Evolutionary conservation across 2,329 filamentous ascomycete genomes (phyloP), one percentile per base, ranked within the genome.

Genomic region (Teratosphaeria nubilosa): DNA sequence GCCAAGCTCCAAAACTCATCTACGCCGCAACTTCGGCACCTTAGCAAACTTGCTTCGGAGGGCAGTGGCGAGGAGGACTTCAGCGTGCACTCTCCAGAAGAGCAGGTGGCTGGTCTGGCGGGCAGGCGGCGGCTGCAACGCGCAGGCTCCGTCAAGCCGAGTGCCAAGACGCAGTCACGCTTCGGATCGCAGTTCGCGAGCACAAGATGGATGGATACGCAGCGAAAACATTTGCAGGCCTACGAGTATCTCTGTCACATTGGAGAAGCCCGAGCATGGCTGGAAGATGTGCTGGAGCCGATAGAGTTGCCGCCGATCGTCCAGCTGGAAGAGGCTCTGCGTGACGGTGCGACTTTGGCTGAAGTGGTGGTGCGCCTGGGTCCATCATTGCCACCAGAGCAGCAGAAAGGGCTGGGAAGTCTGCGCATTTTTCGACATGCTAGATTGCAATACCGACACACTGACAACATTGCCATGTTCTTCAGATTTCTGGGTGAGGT

Each of bases 241-340:
- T 99, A 99, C 70, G 94, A 99, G 73, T 99, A 99, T 71, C 86
- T 99, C 41, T 99, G 94, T 71, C 94, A 99, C 70, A 97, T 99
- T 64, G 94, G 94, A 72, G 94, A 99, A 77, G 94, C 94, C 24
- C 97, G 97, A 72, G 92, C 97, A 74, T 99, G 94, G 94, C 96
- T 99, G 64, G 94, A 99, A 70, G 85, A 95, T 70, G 84, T 96
- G 60, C 90, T 94, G 58, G 66, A 70, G 31, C 84, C 92, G 62
- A 85, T 87, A 64, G 80, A 87, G 55, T 90, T 99, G 41, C 91
- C 94, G 3, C 88, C 92, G 0, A 96, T 97, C 66, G 88, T 99
- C 24, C 86, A 96, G 70, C 77, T 99, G 1, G 94, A 99, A 70
- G 91, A 99, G 73, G 90, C 90, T 14, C 77, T 99, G 50, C 83